Conservation (phyloP, 139 green algal genomes). For the Volvox reticuliferus region DNA sequence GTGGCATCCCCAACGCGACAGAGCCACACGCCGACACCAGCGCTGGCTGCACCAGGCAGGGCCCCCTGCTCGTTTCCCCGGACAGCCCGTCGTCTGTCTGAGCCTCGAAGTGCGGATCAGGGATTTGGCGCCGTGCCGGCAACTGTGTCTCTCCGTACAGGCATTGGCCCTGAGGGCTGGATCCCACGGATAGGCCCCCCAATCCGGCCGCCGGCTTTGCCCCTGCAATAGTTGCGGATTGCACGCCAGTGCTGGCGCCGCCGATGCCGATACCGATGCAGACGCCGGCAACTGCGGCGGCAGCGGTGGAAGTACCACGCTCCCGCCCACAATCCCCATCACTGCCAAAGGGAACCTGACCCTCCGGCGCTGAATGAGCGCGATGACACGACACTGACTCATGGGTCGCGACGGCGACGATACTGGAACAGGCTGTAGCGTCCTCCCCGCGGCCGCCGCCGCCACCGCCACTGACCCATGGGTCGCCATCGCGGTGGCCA, state of each 20-base stretch:
- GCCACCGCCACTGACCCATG: neutral
- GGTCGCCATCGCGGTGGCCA: neutral
- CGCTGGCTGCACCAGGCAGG: constrained; percentile 17
- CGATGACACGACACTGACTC: neutral
- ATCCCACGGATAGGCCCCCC: neutral
- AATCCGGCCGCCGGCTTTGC: neutral
- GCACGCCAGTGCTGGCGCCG: neutral
- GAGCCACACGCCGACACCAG: constrained; percentile 24
- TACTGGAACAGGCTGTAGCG: neutral
- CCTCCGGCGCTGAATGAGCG: neutral
- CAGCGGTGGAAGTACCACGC: neutral
- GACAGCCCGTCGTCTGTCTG: neutral
- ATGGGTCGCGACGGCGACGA: neutral
- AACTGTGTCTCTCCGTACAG: neutral
- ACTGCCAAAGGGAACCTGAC: neutral
- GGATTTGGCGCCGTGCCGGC: no score
- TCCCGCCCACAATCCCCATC: neutral
- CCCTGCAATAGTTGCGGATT: neutral
- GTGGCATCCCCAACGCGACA: constrained; percentile 15
- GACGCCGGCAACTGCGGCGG: neutral
- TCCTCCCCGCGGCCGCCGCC: neutral
- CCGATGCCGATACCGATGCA: neutral
- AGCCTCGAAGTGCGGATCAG: neutral
- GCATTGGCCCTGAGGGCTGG: neutral
- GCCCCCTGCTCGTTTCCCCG: neutral